These are phyloP conservation scores for Annulohypoxylon nitens DNA, from an alignment of 495 filamentous ascomycete species.

Conservation along the genomic window DNA sequence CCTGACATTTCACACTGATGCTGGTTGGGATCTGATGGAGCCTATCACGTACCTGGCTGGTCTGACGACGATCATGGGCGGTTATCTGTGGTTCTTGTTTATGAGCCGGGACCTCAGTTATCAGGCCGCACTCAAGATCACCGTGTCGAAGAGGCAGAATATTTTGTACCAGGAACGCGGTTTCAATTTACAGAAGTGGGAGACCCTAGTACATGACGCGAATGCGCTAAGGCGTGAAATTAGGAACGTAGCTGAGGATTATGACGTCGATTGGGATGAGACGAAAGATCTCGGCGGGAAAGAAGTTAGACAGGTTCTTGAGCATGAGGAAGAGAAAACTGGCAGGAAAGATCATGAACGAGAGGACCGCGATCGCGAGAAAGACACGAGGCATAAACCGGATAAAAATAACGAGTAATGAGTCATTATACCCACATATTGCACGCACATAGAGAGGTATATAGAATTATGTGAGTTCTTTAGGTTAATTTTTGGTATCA, in stretches of 20 bases:
- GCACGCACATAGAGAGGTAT: conserved; percentile 33
- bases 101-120: conserved; percentile 92
- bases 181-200: conserved; percentile 83
- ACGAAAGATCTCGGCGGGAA: conserved; percentile 79
- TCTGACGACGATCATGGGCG: conserved; percentile 84
- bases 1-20: conserved; percentile 80
- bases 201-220: conserved; percentile 80
- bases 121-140: conserved; percentile 85
- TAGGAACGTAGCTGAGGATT: conserved; percentile 83
- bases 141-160: conserved; percentile 80
- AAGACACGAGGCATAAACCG: conserved; percentile 60
- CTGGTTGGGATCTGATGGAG: conserved; percentile 93
- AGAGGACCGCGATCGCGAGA: conserved; percentile 64
- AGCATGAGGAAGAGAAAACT: conserved; percentile 67
- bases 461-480: conserved; percentile 13
- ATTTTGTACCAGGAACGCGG: conserved; percentile 80
- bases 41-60: conserved; percentile 91
- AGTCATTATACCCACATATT: conserved; percentile 40
- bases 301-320: conserved; percentile 76
- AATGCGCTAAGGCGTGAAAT: conserved; percentile 86
- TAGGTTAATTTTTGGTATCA: background rate
- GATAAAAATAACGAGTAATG: conserved; percentile 45
- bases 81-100: conserved; percentile 94
- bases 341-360: conserved; percentile 54
- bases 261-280: conserved; percentile 97